phyloP scores from a whole-genome alignment of 2,329 filamentous ascomycete genomes.

The Tolypocladium ophioglossoides region DNA sequence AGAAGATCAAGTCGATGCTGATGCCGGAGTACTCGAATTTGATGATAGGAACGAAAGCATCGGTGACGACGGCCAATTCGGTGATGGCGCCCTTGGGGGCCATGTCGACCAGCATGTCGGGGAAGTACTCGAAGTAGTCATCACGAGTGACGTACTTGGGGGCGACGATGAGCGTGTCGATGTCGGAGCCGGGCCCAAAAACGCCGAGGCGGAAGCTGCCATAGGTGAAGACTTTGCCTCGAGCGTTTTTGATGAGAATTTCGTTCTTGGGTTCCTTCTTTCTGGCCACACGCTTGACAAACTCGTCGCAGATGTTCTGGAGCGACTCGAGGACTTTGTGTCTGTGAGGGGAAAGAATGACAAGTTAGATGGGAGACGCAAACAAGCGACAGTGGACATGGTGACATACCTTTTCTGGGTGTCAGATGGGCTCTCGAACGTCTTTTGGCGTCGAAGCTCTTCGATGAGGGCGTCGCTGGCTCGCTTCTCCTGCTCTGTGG shows the following conservation, averaged over 20 bases:
- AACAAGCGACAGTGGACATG: not conserved
- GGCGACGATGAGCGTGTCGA: conserved; percentile 87
- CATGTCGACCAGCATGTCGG: conserved; percentile 66
- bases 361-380: not conserved
- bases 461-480: conserved; percentile 71
- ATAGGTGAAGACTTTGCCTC: conserved; percentile 91
- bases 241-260: conserved; percentile 69
- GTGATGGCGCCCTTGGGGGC: conserved; percentile 69
- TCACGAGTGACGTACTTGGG: conserved; percentile 81
- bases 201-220: conserved; percentile 93
- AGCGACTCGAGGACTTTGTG: conserved; percentile 64
- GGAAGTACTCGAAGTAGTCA: conserved; percentile 88
- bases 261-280: conserved; percentile 63
- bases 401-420: conserved; percentile 63
- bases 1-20: conserved; percentile 90
- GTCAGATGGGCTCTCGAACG: conserved; percentile 77
- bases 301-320: conserved; percentile 72
- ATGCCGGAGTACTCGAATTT: conserved; percentile 88
- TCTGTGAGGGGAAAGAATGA: conserved; percentile 28
- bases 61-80: conserved; percentile 74
- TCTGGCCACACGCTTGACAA: conserved; percentile 71
- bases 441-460: conserved; percentile 80
- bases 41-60: conserved; percentile 93
- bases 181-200: conserved; percentile 91
- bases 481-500: conserved; percentile 65